Evolutionary conservation across 2,329 filamentous ascomycete species (phyloP).

Genomic region (Metarhizium robertsii): DNA sequence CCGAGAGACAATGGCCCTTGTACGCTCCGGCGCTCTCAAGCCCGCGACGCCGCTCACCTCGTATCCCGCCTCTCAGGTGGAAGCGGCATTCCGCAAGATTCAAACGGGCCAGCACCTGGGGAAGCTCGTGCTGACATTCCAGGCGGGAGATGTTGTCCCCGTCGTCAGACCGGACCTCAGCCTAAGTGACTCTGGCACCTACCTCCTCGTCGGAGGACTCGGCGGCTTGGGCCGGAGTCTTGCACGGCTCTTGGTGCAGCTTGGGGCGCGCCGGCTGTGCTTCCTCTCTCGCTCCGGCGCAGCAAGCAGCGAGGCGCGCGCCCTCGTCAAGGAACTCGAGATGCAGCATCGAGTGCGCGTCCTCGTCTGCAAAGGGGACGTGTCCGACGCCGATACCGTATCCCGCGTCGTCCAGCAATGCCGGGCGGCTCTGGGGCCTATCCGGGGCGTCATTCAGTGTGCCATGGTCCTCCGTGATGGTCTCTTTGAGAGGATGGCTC

Average conservation of each 20-base stretch:
- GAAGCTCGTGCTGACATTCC: slow-evolving; percentile 23
- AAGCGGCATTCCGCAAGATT: slow-evolving; percentile 26
- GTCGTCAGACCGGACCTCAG: neutral
- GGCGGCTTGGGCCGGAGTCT: neutral
- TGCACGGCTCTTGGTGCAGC: neutral
- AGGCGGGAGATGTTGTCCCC: neutral
- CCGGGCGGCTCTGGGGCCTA: slow-evolving; percentile 10
- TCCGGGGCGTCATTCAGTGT: slow-evolving; percentile 15
- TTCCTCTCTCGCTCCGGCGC: neutral
- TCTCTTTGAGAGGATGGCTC: slow-evolving; percentile 25
- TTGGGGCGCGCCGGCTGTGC: neutral
- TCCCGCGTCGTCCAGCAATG: neutral
- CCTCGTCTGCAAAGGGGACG: neutral
- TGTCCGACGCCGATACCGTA: neutral
- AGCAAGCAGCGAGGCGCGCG: neutral
- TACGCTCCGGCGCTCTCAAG: neutral
- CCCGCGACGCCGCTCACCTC: neutral
- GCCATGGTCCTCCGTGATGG: slow-evolving; percentile 8
- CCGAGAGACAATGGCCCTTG: neutral
- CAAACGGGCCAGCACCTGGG: slow-evolving; percentile 27
- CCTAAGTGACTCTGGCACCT: neutral
- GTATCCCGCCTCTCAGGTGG: slow-evolving; percentile 13
- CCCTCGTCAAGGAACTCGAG: neutral
- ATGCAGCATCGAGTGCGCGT: neutral
- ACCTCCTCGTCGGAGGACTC: neutral